phyloP scores from a whole-genome alignment of 2,329 filamentous ascomycete species.

The Aspergillus pseudoviridinutans region DNA sequence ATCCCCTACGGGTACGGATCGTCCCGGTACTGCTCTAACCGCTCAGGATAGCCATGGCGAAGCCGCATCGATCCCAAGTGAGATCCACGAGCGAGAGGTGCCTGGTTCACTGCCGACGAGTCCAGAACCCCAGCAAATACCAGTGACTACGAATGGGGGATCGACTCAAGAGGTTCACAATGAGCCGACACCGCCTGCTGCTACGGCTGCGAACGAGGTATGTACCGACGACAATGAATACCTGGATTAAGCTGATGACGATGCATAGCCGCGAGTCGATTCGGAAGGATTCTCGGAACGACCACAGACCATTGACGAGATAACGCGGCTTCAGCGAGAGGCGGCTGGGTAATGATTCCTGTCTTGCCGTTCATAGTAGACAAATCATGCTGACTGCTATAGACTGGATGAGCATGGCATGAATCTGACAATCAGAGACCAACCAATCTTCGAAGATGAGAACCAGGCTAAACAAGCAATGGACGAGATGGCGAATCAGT shows the following conservation, averaged over 20 bases:
- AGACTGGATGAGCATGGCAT: conserved; percentile 42
- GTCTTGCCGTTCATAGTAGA: background rate
- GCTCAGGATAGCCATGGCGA: conserved; percentile 21
- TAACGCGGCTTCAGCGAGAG: conserved; percentile 43
- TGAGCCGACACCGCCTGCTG: conserved; percentile 15
- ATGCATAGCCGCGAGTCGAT: conserved; percentile 28
- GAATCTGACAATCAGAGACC: conserved; percentile 47
- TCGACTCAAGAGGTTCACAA: conserved; percentile 13
- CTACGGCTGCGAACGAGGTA: conserved; percentile 22
- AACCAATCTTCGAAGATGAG: conserved; percentile 49
- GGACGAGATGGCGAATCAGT: conserved; percentile 47
- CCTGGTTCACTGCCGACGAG: conserved; percentile 16
- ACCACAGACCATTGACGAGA: conserved; percentile 42
- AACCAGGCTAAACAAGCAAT: conserved; percentile 47
- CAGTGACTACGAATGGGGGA: conserved; percentile 27
- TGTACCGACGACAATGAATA: background rate
- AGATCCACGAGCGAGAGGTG: conserved; percentile 23
- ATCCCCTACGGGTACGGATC: conserved; percentile 26
- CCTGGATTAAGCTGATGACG: conserved; percentile 9
- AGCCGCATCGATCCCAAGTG: conserved; percentile 21
- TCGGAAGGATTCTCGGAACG: conserved; percentile 40
- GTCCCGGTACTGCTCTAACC: conserved; percentile 29
- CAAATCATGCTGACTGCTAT: conserved; percentile 14
- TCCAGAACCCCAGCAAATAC: conserved; percentile 16
- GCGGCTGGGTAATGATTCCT: conserved; percentile 34